Evolutionary conservation across 2,329 filamentous ascomycete species (phyloP).

Genomic region (Drechslera avenae): DNA sequence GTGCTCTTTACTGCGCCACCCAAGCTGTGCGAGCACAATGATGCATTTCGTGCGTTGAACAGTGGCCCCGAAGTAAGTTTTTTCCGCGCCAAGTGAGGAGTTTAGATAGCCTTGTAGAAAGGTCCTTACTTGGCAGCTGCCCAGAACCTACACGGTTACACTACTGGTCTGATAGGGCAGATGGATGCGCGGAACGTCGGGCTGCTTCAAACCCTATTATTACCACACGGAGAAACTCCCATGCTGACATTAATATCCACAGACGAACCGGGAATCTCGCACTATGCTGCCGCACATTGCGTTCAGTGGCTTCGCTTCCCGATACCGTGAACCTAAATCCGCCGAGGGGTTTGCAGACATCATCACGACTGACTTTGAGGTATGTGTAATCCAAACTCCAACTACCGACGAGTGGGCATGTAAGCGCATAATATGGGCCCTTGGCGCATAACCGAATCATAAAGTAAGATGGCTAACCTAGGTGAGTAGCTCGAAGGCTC

Average conservation of each 20-base stretch:
- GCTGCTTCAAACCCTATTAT: background rate
- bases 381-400: constrained; percentile 42
- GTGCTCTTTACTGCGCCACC: constrained; percentile 79
- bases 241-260: constrained; percentile 23
- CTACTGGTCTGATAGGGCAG: constrained; percentile 2
- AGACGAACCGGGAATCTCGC: constrained; percentile 84
- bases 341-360: constrained; percentile 87
- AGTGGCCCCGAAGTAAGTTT: constrained; percentile 42
- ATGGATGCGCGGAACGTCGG: too few species aligned
- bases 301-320: constrained; percentile 74
- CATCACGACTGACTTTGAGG: constrained; percentile 72
- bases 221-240: constrained; percentile 8
- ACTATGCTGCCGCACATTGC: constrained; percentile 76
- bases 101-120: constrained; percentile 9
- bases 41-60: constrained; percentile 74
- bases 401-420: too few species aligned
- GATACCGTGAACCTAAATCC: constrained; percentile 72
- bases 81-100: constrained; percentile 16
- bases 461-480: constrained; percentile 27
- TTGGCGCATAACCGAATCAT: background rate
- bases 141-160: constrained; percentile 2
- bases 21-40: constrained; percentile 81
- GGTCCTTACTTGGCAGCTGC: constrained; percentile 7
- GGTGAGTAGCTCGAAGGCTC: constrained; percentile 65
- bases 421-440: too few species aligned